These are phyloP conservation scores for Ophiostoma pallidulum DNA, from an alignment of 2,329 filamentous ascomycete species.

Conservation along the genomic window DNA sequence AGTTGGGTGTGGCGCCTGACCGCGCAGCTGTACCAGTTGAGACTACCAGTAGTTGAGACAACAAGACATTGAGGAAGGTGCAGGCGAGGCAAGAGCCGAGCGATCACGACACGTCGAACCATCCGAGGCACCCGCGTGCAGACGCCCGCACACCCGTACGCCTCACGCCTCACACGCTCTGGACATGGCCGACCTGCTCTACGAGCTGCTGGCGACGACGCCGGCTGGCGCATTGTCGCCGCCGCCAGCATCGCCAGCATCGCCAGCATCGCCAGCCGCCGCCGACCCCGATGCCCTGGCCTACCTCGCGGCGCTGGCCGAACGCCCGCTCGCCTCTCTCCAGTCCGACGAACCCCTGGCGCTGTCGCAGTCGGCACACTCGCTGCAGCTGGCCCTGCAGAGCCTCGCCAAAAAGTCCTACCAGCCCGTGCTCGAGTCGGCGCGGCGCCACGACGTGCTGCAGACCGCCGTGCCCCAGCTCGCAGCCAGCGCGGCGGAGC, in stretches of 20 bases:
- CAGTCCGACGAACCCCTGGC: conserved; percentile 66
- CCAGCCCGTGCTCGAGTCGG: conserved; percentile 72
- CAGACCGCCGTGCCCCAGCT: conserved; percentile 62
- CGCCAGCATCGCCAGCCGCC: conserved; percentile 18
- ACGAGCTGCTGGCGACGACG: conserved; percentile 53
- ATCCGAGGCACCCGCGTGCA: no score
- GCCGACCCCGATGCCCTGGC: conserved; percentile 46
- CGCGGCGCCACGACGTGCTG: conserved; percentile 66
- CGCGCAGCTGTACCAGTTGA: no score
- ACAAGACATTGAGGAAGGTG: no score
- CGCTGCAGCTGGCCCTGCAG: conserved; percentile 73
- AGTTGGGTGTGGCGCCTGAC: conserved; percentile 10
- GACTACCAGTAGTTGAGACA: background rate
- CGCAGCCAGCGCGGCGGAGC: conserved; percentile 51
- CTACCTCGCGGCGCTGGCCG: conserved; percentile 71
- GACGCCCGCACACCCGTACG: background rate
- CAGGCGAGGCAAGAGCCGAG: no score
- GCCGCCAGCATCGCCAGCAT: conserved; percentile 21
- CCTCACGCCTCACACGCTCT: no score
- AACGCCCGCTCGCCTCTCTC: conserved; percentile 65
- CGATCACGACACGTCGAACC: no score
- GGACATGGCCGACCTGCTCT: conserved; percentile 60
- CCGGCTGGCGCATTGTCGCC: conserved; percentile 24
- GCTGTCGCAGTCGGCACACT: conserved; percentile 72
- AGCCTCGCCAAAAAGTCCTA: conserved; percentile 83